Evolutionary conservation across 108 stramenopile species (phyloP).

Genomic region (Cyclotella baltica): DNA sequence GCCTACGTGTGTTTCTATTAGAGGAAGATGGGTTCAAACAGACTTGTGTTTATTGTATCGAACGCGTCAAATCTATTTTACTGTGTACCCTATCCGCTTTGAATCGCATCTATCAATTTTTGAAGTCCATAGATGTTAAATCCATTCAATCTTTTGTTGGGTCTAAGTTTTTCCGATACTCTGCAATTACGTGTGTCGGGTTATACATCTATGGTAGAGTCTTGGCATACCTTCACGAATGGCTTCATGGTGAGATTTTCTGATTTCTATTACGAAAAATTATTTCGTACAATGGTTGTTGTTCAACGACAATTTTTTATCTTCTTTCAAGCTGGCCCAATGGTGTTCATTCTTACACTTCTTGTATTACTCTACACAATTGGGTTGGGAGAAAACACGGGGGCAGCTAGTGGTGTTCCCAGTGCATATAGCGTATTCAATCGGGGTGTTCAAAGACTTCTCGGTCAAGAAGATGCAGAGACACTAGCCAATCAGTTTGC

Average conservation of each 20-base stretch:
- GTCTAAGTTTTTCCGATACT: not conserved
- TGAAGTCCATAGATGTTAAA: conserved; percentile 15
- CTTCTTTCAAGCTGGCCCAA: conserved; percentile 83
- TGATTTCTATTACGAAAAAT: no score
- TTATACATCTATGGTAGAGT: conserved; percentile 23
- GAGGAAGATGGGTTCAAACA: conserved; percentile 26
- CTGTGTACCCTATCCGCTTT: conserved; percentile 17
- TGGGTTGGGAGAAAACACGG: conserved; percentile 73
- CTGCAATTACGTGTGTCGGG: not conserved
- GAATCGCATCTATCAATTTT: conserved; percentile 41
- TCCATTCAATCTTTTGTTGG: conserved; percentile 16
- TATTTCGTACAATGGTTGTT: no score
- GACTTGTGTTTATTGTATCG: not conserved
- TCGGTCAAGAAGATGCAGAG: conserved; percentile 82
- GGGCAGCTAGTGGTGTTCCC: conserved; percentile 53
- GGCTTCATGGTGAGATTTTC: no score
- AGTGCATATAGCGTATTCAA: conserved; percentile 88
- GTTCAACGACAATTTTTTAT: no score
- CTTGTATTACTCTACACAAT: conserved; percentile 71
- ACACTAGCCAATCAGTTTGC: conserved; percentile 76
- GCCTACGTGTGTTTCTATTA: conserved; percentile 1
- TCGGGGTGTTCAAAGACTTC: conserved; percentile 73
- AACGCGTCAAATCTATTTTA: not conserved
- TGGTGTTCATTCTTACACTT: conserved; percentile 69
- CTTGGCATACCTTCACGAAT: conserved; percentile 38